Base-by-base conservation (phyloP, 352 stramenopile genomes). In the Pythium periplocum region DNA sequence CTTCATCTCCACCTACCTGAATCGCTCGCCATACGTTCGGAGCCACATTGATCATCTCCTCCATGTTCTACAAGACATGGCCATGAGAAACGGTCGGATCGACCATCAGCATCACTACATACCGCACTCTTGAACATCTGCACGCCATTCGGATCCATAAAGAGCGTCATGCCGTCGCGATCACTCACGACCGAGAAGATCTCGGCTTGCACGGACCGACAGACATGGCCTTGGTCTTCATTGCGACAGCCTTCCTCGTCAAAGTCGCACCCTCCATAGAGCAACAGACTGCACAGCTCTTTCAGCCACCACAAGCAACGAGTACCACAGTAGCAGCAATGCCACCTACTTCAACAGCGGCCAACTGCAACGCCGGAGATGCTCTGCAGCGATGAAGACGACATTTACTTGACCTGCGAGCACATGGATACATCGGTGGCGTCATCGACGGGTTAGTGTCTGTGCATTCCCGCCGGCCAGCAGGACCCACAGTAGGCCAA, bases 101-200 rank as follows among this genome's bases (percentile, higher is more conserved):
- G 17, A 26, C 17, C 17, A 48, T 4, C 11, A 53, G 9, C 45
- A 55, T 45, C 33, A 48, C 12, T 3, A 69, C 74, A 53, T 42
- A 93, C 83, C 46, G 78, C 80, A 8, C 65, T 73, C 55, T 84
- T 68, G 52, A 94, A 94, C 69, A 94, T 88, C 30, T 87, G 66
- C 48, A 94, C 68, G 51, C 81, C 83, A 45, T 69, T 87, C 4
- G 83, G 83, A 53, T 94, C 83, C 78, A 92, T 87, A 53, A 91
- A 94, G 26, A 94, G 57, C 47, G 83, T 94, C 40, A 77, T 64
- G 40, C 83, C 83, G 35, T 92, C 83, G 6, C 66, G 68, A 52
- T 94, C 84, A 49, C 71, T 83, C 30, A 88, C 78, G 39, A 94
- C 77, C 39, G 84, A 92, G 62, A 94, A 94, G 60, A 94, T 82